A percentile compares a stretch with the other conserved stretches of the same genome.
phyloP scores from a whole-genome alignment of 2,329 filamentous ascomycete species.

The Hypoxylon sp. region DNA sequence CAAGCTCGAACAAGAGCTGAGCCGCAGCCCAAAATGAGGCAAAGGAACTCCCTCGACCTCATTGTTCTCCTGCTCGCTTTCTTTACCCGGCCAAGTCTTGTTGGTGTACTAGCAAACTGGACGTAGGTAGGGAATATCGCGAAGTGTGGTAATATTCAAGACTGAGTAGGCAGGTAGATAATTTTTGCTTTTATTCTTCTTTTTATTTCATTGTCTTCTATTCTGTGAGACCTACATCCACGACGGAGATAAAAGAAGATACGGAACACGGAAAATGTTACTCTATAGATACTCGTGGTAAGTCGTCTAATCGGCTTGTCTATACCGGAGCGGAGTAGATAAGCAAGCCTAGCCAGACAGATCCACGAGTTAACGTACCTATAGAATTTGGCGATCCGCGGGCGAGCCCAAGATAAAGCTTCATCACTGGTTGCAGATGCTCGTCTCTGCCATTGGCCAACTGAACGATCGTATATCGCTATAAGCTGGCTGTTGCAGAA shows the following conservation, averaged over 20 bases:
- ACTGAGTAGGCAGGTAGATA: too few species aligned
- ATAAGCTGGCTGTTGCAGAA: too few species aligned
- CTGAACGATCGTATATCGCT: background rate
- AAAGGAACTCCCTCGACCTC: conserved; percentile 37
- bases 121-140: background rate
- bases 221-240: background rate
- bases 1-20: conserved; percentile 42
- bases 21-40: conserved; percentile 40
- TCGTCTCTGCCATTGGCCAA: conserved; percentile 8
- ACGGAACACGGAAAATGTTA: background rate
- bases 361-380: background rate
- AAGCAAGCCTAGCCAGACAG: background rate
- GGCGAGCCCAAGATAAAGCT: conserved; percentile 18
- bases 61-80: conserved; percentile 23
- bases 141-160: background rate
- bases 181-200: background rate
- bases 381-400: conserved; percentile 12
- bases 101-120: background rate
- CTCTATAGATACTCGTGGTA: background rate
- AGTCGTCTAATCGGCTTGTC: background rate
- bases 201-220: background rate
- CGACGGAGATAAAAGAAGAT: background rate
- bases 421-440: background rate
- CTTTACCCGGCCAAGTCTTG: background rate
- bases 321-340: conserved; percentile 25